Evolutionary conservation across 2,329 filamentous ascomycete genomes (phyloP).

Genomic region (Fusarium sp.): DNA sequence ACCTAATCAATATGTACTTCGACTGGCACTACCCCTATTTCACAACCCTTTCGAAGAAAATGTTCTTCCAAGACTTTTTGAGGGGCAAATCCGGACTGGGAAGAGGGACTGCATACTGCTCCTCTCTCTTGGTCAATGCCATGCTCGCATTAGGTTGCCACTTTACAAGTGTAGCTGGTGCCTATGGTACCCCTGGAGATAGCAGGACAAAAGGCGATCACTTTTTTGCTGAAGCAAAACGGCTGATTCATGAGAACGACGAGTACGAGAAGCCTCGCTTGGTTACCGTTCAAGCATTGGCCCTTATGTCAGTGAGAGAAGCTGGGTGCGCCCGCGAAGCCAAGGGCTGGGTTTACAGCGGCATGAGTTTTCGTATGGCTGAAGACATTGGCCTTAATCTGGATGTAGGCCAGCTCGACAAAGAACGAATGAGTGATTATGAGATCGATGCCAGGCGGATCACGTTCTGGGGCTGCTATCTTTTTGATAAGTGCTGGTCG

Average conservation of each 20-base stretch:
- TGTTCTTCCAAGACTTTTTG: constrained; percentile 89
- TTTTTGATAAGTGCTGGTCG: constrained; percentile 99
- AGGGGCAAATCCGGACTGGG: constrained; percentile 71
- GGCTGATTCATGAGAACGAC: constrained; percentile 88
- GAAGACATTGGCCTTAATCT: constrained; percentile 93
- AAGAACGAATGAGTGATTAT: constrained; percentile 74
- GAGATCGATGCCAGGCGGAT: constrained; percentile 91
- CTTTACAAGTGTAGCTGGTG: constrained; percentile 82
- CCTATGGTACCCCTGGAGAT: constrained; percentile 77
- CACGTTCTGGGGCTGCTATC: constrained; percentile 97
- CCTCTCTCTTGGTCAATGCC: constrained; percentile 88
- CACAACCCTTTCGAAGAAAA: constrained; percentile 84
- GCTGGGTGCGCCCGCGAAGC: constrained; percentile 94
- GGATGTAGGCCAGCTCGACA: constrained; percentile 75
- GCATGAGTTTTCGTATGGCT: constrained; percentile 98
- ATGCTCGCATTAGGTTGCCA: constrained; percentile 95
- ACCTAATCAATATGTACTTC: constrained; percentile 98
- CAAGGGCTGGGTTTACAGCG: constrained; percentile 98
- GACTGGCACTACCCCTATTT: constrained; percentile 98
- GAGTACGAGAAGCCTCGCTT: constrained; percentile 91
- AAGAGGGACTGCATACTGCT: constrained; percentile 80
- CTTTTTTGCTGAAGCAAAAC: constrained; percentile 94
- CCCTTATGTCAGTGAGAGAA: constrained; percentile 95
- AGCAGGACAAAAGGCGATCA: constrained; percentile 91
- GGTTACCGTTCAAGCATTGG: constrained; percentile 91